Percentiles rank a stretch among this genome's conserved stretches.
Evolutionary conservation across 2,329 filamentous ascomycete genomes (phyloP).

Genomic region (Trichoderma breve): DNA sequence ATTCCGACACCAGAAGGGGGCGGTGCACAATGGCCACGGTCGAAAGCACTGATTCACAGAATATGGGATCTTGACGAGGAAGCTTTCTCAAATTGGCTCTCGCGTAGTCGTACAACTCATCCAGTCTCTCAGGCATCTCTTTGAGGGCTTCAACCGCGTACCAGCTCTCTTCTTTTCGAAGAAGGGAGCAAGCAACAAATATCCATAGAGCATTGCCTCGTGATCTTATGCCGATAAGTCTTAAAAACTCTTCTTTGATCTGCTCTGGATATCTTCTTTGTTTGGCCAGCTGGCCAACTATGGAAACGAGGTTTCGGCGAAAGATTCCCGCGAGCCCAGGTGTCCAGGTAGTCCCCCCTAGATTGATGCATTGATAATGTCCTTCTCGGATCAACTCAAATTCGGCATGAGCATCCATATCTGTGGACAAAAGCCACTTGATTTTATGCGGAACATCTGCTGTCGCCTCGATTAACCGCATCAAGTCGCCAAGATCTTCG

Average conservation of each 20-base stretch:
- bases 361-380: background rate
- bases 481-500: background rate
- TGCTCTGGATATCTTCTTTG: background rate
- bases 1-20: background rate
- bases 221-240: background rate
- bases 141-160: background rate
- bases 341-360: background rate
- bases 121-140: background rate
- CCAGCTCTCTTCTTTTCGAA: background rate
- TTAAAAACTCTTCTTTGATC: background rate
- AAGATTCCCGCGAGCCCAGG: background rate
- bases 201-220: background rate
- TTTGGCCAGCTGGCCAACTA: background rate
- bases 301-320: background rate
- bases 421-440: background rate
- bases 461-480: background rate
- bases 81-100: too few species aligned
- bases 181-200: background rate
- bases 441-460: background rate
- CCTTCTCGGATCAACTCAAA: rapidly evolving
- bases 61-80: too few species aligned
- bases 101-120: background rate
- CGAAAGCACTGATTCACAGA: too few species aligned
- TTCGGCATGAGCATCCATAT: rapidly evolving
- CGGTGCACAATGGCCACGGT: background rate